Evolutionary conservation across 2,329 filamentous ascomycete species (phyloP).

Genomic region (Ceratocystis lukuohia): DNA sequence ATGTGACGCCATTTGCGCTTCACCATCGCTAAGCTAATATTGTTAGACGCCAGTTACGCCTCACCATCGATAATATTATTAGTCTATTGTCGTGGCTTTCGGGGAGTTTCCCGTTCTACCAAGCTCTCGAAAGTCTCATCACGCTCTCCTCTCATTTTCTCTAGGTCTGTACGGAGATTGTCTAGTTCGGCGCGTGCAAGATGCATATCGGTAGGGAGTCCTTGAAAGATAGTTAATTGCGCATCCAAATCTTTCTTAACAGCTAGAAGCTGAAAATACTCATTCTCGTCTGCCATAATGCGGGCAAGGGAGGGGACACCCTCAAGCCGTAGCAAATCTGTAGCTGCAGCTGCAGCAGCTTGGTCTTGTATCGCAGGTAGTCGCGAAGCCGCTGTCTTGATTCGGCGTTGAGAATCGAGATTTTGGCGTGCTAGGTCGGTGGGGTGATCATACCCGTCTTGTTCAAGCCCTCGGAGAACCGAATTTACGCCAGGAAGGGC

Average conservation of each 20-base stretch:
- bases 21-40: not conserved
- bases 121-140: constrained; percentile 65
- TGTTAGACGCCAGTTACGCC: not conserved
- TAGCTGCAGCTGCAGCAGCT: constrained; percentile 2
- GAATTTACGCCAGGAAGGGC: constrained; percentile 27
- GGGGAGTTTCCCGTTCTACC: constrained; percentile 39
- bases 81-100: constrained; percentile 9
- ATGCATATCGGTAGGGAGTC: constrained; percentile 57
- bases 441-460: constrained; percentile 38
- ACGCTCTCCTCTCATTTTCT: constrained; percentile 45
- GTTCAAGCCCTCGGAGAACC: constrained; percentile 33
- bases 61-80: not conserved
- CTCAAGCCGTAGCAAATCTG: not conserved
- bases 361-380: constrained; percentile 46
- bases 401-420: constrained; percentile 56
- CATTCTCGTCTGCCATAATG: constrained; percentile 5
- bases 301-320: constrained; percentile 9
- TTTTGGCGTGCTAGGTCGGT: constrained; percentile 53
- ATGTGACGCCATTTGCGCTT: too few relatives aligned
- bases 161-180: constrained; percentile 49
- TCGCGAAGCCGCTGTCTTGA: constrained; percentile 52
- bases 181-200: constrained; percentile 59
- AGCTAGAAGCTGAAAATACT: constrained; percentile 32
- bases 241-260: constrained; percentile 50
- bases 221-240: constrained; percentile 53